Percentiles rank a stretch among this genome's conserved stretches.
Evolutionary conservation across 768 basidiomycete genomes (phyloP).

Genomic region (Lactarius akahatsu): DNA sequence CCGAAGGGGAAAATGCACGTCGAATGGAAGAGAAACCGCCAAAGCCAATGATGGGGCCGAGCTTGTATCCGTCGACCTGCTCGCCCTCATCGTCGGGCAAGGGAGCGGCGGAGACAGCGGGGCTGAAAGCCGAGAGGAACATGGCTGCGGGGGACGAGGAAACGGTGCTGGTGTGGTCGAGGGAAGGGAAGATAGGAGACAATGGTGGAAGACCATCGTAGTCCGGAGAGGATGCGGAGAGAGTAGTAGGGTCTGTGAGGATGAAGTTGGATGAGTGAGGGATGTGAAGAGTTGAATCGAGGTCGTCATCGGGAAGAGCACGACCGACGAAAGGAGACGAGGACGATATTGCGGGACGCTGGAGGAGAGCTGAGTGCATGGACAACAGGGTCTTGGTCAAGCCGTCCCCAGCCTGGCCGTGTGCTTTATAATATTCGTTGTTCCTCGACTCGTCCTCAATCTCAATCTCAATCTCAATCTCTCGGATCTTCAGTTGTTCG

Average conservation of each 20-base stretch:
- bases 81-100: slow-evolving; percentile 68
- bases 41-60: slow-evolving; percentile 73
- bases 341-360: too few relatives aligned
- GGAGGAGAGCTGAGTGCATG: not conserved
- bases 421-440: not conserved
- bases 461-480: too few relatives aligned
- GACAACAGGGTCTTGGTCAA: not conserved
- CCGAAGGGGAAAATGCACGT: slow-evolving; percentile 58
- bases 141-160: slow-evolving; percentile 66
- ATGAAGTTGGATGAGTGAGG: slow-evolving; percentile 1
- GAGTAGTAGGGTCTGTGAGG: slow-evolving; percentile 11
- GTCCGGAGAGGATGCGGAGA: slow-evolving; percentile 28
- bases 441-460: too few relatives aligned
- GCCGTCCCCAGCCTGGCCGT: too few relatives aligned
- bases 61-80: slow-evolving; percentile 64
- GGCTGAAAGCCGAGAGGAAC: slow-evolving; percentile 67
- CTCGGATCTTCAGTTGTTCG: too few relatives aligned
- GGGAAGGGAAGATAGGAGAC: slow-evolving; percentile 20
- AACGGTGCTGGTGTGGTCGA: slow-evolving; percentile 21
- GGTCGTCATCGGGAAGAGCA: not conserved
- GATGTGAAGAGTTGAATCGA: not conserved
- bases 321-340: slow-evolving; percentile 10
- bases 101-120: slow-evolving; percentile 37
- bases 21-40: slow-evolving; percentile 84
- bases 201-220: slow-evolving; percentile 16